Evolutionary conservation across 305 asterid genomes (phyloP).

Genomic region (Fraxinus nigra): DNA sequence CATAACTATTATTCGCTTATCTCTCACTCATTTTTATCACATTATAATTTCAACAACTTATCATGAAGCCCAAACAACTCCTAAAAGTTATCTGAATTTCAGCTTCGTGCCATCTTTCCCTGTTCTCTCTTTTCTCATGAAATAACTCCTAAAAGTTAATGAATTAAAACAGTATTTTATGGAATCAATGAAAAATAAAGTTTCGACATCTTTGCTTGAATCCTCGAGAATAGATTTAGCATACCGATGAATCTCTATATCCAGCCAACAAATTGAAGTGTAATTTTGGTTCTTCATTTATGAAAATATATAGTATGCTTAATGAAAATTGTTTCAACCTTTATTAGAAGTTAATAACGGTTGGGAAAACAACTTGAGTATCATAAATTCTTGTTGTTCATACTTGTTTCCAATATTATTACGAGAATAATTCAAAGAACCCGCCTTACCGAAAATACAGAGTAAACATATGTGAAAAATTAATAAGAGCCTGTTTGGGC

Average conservation of each 20-base stretch:
- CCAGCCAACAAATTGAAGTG: conserved; percentile 82
- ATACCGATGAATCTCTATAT: conserved; percentile 74
- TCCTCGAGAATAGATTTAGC: conserved; percentile 8
- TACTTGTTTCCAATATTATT: not conserved
- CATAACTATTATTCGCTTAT: not conserved
- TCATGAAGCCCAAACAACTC: conserved; percentile 28
- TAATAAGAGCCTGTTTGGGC: not conserved
- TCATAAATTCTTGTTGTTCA: not conserved
- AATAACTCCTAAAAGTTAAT: conserved; percentile 60
- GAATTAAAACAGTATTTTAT: conserved; percentile 11
- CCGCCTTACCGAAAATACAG: not conserved
- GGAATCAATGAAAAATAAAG: conserved; percentile 11
- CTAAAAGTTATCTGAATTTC: conserved; percentile 80
- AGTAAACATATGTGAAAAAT: not conserved
- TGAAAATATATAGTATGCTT: conserved; percentile 23
- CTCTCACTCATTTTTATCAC: not conserved
- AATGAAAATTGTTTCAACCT: not conserved
- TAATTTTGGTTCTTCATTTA: conserved; percentile 73
- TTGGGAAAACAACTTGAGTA: not conserved
- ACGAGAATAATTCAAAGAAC: not conserved
- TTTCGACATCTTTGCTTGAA: conserved; percentile 5
- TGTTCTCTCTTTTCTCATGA: conserved; percentile 64
- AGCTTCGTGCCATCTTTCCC: conserved; percentile 81
- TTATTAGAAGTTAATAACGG: not conserved
- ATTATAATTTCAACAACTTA: not conserved